Conservation (phyloP, 192 early-diverging fungal genomes). For the Gaertneriomyces semiglobifer region DNA sequence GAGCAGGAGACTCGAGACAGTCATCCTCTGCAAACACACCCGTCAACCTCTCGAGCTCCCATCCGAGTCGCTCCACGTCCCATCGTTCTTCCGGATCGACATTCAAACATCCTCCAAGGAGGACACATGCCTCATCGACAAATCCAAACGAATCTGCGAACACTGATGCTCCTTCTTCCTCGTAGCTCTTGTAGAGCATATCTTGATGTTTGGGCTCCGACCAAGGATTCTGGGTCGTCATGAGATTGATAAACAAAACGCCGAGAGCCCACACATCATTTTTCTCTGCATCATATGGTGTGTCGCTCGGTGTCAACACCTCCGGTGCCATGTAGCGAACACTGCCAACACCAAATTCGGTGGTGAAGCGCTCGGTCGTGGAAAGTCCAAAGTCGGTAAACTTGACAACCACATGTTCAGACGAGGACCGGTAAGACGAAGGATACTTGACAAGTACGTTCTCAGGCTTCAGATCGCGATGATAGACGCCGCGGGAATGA, state of each 20-base stretch:
- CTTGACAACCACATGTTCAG: slow-evolving; percentile 57
- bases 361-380: slow-evolving; percentile 66
- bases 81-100: no score
- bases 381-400: slow-evolving; percentile 93
- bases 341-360: slow-evolving; percentile 83
- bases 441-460: slow-evolving; percentile 65
- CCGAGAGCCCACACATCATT: slow-evolving; percentile 90
- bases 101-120: no score
- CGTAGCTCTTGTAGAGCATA: no score
- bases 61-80: no score
- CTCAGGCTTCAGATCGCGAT: slow-evolving; percentile 95
- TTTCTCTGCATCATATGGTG: slow-evolving; percentile 58
- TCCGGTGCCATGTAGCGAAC: slow-evolving; percentile 88
- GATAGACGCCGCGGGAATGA: slow-evolving; percentile 77
- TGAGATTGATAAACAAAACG: slow-evolving; percentile 83
- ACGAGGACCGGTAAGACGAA: slow-evolving; percentile 13
- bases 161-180: no score
- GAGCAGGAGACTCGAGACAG: no score
- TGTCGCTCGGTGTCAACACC: slow-evolving; percentile 26
- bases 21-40: no score
- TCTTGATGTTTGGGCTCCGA: slow-evolving; percentile 30
- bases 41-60: no score
- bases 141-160: no score
- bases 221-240: slow-evolving; percentile 84
- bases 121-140: no score